Evolutionary conservation across 768 basidiomycete species (phyloP).

Genomic region (Rhizopogon vinicolor): DNA sequence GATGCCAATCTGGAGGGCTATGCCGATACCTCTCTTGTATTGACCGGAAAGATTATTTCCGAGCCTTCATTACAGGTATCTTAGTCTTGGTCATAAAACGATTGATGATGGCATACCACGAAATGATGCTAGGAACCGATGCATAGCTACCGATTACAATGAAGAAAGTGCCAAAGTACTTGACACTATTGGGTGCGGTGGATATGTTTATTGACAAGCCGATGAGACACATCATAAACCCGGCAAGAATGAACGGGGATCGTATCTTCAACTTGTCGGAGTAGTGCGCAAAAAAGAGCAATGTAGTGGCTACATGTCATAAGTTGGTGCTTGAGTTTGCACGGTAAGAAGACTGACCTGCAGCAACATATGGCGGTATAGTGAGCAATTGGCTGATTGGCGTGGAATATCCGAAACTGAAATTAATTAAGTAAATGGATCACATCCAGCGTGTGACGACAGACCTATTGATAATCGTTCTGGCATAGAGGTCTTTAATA

Average conservation of each 20-base stretch:
- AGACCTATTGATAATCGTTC: slow-evolving; percentile 7
- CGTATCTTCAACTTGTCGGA: no score
- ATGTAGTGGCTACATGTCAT: slow-evolving; percentile 35
- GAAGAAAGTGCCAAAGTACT: slow-evolving; percentile 33
- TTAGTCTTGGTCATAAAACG: no score
- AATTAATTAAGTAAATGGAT: not conserved
- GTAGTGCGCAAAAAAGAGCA: slow-evolving; percentile 40
- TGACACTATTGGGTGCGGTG: slow-evolving; percentile 43
- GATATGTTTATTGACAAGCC: slow-evolving; percentile 63
- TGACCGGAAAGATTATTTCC: slow-evolving; percentile 48
- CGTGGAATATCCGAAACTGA: slow-evolving; percentile 51
- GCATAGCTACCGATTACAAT: slow-evolving; percentile 42
- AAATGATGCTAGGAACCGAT: slow-evolving; percentile 51
- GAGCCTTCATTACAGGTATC: slow-evolving; percentile 33
- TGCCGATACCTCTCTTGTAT: slow-evolving; percentile 61
- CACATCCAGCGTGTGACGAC: not conserved
- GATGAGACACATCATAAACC: slow-evolving; percentile 43
- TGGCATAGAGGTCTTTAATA: not conserved
- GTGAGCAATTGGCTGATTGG: slow-evolving; percentile 46
- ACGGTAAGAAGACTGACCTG: slow-evolving; percentile 40
- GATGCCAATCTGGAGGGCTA: slow-evolving; percentile 61
- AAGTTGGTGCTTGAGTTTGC: not conserved
- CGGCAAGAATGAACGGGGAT: slow-evolving; percentile 46
- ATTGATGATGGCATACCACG: slow-evolving; percentile 36
- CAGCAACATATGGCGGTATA: slow-evolving; percentile 29